Conservation (phyloP, 2,329 filamentous ascomycete species). For the Sporothrix pseudoabietina region DNA sequence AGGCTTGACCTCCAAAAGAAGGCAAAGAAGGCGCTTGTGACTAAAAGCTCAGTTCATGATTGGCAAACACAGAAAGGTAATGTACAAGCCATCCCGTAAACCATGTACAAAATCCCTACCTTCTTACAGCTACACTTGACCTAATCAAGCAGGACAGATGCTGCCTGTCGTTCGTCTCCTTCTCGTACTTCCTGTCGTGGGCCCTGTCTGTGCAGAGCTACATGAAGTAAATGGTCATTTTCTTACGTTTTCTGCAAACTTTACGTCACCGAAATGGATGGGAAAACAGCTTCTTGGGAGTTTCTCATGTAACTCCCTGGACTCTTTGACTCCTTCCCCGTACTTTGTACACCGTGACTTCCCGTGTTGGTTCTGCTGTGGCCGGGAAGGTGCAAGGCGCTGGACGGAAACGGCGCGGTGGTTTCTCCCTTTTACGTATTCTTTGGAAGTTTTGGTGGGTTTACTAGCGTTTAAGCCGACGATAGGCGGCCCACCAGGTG, state of each 20-base stretch:
- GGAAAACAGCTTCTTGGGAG: neutral
- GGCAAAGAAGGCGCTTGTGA: conserved; percentile 21
- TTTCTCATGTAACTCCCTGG: neutral
- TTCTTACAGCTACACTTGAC: conserved; percentile 21
- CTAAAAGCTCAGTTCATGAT: conserved; percentile 11
- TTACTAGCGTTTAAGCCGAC: conserved; percentile 34
- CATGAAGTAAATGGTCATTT: neutral
- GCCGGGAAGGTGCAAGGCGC: neutral
- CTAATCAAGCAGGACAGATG: conserved; percentile 27
- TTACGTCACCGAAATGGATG: conserved; percentile 20
- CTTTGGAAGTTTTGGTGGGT: neutral
- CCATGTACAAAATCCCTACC: neutral
- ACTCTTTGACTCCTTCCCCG: neutral
- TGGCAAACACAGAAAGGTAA: neutral
- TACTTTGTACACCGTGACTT: neutral
- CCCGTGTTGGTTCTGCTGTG: neutral
- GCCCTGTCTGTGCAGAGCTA: neutral
- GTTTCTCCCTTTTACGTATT: neutral
- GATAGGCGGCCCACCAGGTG: conserved; percentile 32
- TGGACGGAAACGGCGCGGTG: conserved; percentile 9
- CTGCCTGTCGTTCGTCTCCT: neutral
- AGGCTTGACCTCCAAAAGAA: neutral
- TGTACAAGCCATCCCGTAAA: neutral
- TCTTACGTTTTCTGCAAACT: neutral
- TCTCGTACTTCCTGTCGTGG: neutral